Base-by-base conservation (phyloP, 163 green algal species). In the Scenedesmus sp. region DNA sequence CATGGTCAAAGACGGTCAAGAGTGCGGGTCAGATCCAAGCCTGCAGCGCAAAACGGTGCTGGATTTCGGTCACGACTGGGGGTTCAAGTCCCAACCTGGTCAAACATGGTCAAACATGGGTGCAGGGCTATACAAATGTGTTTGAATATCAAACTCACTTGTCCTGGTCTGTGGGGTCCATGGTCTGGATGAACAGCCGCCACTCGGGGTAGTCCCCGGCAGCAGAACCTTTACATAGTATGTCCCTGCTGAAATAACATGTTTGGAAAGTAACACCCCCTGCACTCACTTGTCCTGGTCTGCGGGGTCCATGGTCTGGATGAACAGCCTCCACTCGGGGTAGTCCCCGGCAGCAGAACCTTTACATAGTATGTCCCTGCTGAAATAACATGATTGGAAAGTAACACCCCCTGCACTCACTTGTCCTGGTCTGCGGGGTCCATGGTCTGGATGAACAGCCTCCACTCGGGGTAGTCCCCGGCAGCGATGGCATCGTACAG, bases 381-480 rank as follows among this genome's bases (percentile, higher is more conserved):
- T 46, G 34, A 46, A 46, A 46, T 46, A 46, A 46, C 34, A 46
- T 46, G 34, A 46, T 46, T 46, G 34, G 66, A 16, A 76, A 77
- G 66, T 18, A 76, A 76, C 15, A 34, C 66, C 64, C 3, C 12
- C 16, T 34, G 15, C 2, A 90, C 92, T 92, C 76, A 97, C 95
- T 97, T 98, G 94, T 99, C 95, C 95, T 98, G 94, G 81, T 99
- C 96, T 12, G 93, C 94, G 4, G 95, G 95, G 82, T 98, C 96
- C 98, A 99, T 99, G 83, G 95, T 99, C 95, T 99, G 97, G 87
- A 99, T 97, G 87, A 94, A 94, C 34, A 99, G 95, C 66, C 88
- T 95, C 97, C 98, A 99, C 96, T 99, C 97, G 9, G 98, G 98
- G 93, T 98, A 99, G 92, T 99, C 96, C 12, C 98, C 97, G 13